These are phyloP conservation scores for Hemileccinum rubropunctum DNA, from an alignment of 768 basidiomycete species.

Conservation along the genomic window DNA sequence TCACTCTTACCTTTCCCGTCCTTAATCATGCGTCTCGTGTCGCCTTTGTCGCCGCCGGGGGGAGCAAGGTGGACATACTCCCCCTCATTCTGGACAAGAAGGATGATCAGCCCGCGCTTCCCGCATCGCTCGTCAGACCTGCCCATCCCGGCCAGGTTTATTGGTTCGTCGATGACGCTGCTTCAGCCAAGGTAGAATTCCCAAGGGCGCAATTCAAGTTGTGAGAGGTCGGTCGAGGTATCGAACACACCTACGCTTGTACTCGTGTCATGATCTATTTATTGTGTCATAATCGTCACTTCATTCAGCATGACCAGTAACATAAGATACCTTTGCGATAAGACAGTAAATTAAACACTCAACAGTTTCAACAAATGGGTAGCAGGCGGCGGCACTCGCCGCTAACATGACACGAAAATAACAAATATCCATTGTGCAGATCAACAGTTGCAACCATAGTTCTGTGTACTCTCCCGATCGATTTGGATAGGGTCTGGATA, in stretches of 20 bases:
- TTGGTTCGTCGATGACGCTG: conserved; percentile 94
- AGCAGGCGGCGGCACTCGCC: conserved; percentile 27
- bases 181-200: conserved; percentile 61
- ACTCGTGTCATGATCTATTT: conserved; percentile 20
- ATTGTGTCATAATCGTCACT: conserved; percentile 13
- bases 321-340: conserved; percentile 24
- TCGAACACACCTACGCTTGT: conserved; percentile 18
- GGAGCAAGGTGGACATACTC: conserved; percentile 76
- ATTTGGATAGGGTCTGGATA: conserved; percentile 99
- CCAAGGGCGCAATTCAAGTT: conserved; percentile 56
- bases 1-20: conserved; percentile 91
- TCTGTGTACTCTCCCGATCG: conserved; percentile 89
- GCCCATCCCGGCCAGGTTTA: conserved; percentile 79
- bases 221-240: conserved; percentile 26
- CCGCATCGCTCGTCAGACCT: conserved; percentile 79
- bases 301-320: conserved; percentile 13
- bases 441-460: conserved; percentile 90
- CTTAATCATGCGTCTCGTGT: conserved; percentile 86
- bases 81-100: conserved; percentile 74
- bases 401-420: conserved; percentile 23
- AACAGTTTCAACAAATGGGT: conserved; percentile 31
- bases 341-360: conserved; percentile 35
- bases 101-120: conserved; percentile 64
- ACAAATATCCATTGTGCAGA: conserved; percentile 28
- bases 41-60: conserved; percentile 87